Evolutionary conservation across 2,329 filamentous ascomycete genomes (phyloP).

Genomic region (Ceratocystis lukuohia): DNA sequence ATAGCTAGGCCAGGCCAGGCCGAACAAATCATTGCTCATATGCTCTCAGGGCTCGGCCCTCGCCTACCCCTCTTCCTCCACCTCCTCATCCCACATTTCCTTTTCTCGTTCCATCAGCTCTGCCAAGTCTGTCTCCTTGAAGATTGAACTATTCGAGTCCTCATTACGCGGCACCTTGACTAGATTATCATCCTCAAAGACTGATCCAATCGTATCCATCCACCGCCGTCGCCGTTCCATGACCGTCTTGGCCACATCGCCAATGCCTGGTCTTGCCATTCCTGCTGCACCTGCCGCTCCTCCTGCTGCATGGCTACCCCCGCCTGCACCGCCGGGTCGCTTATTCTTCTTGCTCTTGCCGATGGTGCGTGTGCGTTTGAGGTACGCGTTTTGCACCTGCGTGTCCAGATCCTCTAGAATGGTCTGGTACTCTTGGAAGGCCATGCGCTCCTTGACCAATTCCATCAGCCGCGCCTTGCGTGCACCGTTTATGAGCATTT

Average conservation of each 20-base stretch:
- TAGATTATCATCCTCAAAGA: slow-evolving; percentile 73
- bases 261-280: slow-evolving; percentile 65
- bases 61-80: slow-evolving; percentile 41
- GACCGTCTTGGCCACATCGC: slow-evolving; percentile 76
- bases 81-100: slow-evolving; percentile 70
- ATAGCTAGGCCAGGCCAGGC: not conserved
- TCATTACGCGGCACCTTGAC: slow-evolving; percentile 53
- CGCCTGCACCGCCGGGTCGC: slow-evolving; percentile 59
- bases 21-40: not conserved
- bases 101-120: slow-evolving; percentile 61
- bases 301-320: slow-evolving; percentile 51
- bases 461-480: slow-evolving; percentile 78
- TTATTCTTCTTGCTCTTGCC: slow-evolving; percentile 91
- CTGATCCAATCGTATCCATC: slow-evolving; percentile 80
- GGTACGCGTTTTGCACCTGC: slow-evolving; percentile 87
- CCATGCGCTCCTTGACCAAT: slow-evolving; percentile 82
- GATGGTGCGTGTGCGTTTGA: slow-evolving; percentile 88
- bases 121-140: slow-evolving; percentile 59
- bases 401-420: slow-evolving; percentile 93
- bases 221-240: slow-evolving; percentile 86
- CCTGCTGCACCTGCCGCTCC: slow-evolving; percentile 42
- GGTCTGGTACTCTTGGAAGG: slow-evolving; percentile 90
- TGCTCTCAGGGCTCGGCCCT: not conserved
- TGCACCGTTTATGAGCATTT: slow-evolving; percentile 78
- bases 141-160: slow-evolving; percentile 57